These are phyloP conservation scores for Gnaphalium uliginosum DNA, from an alignment of 129 eudicot genomes.

Conservation along the genomic window DNA sequence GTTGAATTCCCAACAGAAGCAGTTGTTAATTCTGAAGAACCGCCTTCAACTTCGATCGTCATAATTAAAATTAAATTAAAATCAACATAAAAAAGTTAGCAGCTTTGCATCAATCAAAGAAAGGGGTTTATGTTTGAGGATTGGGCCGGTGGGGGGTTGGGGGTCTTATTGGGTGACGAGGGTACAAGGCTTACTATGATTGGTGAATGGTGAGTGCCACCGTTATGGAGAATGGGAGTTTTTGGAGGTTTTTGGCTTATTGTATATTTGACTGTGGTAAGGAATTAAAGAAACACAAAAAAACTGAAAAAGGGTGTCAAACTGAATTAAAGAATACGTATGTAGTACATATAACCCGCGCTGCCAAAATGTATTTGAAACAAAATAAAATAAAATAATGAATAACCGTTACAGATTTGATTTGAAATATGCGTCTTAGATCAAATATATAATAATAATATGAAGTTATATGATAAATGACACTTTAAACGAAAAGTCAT, in stretches of 20 bases:
- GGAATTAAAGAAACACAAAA: not conserved
- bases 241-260: conserved; percentile 9
- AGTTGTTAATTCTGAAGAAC: not conserved
- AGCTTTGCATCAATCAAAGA: not conserved
- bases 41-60: not conserved
- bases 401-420: too few species aligned
- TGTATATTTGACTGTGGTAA: too few species aligned
- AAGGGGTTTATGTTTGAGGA: not conserved
- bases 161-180: conserved; percentile 18
- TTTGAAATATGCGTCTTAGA: too few species aligned
- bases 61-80: not conserved
- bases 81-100: not conserved
- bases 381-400: too few species aligned
- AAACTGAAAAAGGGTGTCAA: not conserved
- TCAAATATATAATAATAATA: too few species aligned
- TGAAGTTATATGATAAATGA: too few species aligned
- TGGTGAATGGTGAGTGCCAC: conserved; percentile 37
- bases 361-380: too few species aligned
- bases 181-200: conserved; percentile 14
- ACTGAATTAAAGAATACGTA: not conserved
- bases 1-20: not conserved
- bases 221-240: conserved; percentile 25
- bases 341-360: too few species aligned
- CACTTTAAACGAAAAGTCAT: too few species aligned
- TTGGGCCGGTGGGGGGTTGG: not conserved